Evolutionary conservation across 208 protist species (phyloP).

Genomic region (Giardia muris): DNA sequence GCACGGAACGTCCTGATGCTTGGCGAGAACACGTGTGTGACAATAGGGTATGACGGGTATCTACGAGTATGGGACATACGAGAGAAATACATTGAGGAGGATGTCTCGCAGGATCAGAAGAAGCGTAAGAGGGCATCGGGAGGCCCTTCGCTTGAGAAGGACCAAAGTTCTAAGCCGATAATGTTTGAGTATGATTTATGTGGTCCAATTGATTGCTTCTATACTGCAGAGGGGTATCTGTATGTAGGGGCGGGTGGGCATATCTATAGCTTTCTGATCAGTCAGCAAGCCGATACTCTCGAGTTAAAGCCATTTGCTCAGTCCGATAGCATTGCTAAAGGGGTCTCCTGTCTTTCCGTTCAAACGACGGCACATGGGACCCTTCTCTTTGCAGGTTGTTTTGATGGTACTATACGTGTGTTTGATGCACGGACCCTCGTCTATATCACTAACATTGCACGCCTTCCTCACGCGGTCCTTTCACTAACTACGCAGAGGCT

Average conservation of each 20-base stretch:
- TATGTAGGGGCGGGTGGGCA: not conserved
- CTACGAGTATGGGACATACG: not conserved
- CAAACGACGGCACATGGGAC: not conserved
- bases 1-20: not conserved
- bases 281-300: not conserved
- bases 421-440: not conserved
- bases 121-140: not conserved
- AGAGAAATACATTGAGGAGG: not conserved
- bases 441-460: not conserved
- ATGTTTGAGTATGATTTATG: not conserved
- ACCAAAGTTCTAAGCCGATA: too few relatives aligned
- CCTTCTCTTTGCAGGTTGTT: not conserved
- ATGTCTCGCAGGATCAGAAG: not conserved
- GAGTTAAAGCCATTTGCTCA: not conserved
- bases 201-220: not conserved
- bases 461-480: not conserved
- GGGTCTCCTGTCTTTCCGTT: not conserved
- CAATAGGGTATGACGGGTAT: not conserved
- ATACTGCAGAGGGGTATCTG: not conserved
- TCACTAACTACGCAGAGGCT: not conserved
- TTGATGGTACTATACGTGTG: not conserved
- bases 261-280: not conserved
- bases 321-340: not conserved
- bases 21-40: not conserved
- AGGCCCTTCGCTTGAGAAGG: not conserved